These are phyloP conservation scores for Suillus brevipes DNA, from an alignment of 768 basidiomycete genomes.

Conservation along the genomic window DNA sequence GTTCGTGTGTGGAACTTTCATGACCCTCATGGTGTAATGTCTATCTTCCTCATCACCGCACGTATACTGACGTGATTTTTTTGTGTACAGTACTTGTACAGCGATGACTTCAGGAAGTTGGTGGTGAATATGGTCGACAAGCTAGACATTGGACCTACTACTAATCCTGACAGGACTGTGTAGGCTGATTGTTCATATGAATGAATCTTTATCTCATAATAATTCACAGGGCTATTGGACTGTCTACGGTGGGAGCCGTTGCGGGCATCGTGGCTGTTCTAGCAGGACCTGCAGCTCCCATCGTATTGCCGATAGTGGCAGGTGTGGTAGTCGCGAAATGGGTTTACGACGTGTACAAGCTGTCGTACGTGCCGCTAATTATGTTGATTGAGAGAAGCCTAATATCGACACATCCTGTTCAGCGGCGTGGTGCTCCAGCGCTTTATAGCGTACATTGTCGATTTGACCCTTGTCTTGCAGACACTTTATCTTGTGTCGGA, in stretches of 20 bases:
- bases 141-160: not conserved
- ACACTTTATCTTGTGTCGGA: not conserved
- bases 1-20: not conserved
- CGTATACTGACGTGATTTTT: not conserved
- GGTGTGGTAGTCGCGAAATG: not conserved
- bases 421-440: not conserved
- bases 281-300: not conserved
- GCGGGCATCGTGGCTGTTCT: not conserved
- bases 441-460: not conserved
- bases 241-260: not conserved
- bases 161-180: not conserved
- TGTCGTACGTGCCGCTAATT: not conserved
- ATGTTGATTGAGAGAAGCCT: not conserved
- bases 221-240: not conserved
- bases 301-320: not conserved
- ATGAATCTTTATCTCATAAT: not conserved
- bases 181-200: not conserved
- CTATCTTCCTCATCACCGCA: not conserved
- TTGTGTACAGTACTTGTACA: not conserved
- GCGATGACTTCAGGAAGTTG: not conserved
- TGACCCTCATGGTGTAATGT: not conserved
- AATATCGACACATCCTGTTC: not conserved
- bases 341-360: not conserved
- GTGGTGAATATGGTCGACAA: constrained; percentile 1
- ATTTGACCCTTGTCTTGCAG: not conserved